Conservation (phyloP, 441 rosid genomes). For the Isatis lusitanica region DNA sequence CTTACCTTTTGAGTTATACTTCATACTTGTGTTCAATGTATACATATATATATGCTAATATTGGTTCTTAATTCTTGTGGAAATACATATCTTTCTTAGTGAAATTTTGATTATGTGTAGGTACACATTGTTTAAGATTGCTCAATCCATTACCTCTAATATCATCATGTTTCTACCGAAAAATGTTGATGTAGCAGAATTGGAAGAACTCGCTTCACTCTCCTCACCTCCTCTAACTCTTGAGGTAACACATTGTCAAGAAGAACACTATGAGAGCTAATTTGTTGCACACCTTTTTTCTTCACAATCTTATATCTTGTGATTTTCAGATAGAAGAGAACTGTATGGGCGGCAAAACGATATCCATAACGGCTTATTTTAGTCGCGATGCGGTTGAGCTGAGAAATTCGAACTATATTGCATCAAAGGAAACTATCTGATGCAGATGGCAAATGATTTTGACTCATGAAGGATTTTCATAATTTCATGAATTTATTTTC, state of each 20-base stretch:
- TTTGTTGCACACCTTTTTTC: neutral
- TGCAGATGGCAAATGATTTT: too few species aligned
- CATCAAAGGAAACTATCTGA: neutral
- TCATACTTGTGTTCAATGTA: too few species aligned
- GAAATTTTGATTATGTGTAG: slow-evolving; percentile 8
- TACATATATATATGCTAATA: too few species aligned
- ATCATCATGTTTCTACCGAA: slow-evolving; percentile 29
- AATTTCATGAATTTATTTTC: too few species aligned
- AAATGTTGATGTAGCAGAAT: slow-evolving; percentile 27
- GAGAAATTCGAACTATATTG: neutral
- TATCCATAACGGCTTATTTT: slow-evolving; percentile 29
- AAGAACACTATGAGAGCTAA: neutral
- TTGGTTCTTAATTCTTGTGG: too few species aligned
- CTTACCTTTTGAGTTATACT: too few species aligned
- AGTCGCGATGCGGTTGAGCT: neutral
- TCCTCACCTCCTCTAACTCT: slow-evolving; percentile 33
- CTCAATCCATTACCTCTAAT: slow-evolving; percentile 18
- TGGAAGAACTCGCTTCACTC: slow-evolving; percentile 37
- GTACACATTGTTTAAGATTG: slow-evolving; percentile 31
- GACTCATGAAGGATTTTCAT: too few species aligned
- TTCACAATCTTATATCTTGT: neutral
- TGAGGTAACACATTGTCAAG: slow-evolving; percentile 15
- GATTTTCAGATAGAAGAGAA: slow-evolving; percentile 29
- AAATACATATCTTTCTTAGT: neutral
- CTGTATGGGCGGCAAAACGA: slow-evolving; percentile 21